phyloP scores from a whole-genome alignment of 148 eudicot species.

The Nyssa sinensis region DNA sequence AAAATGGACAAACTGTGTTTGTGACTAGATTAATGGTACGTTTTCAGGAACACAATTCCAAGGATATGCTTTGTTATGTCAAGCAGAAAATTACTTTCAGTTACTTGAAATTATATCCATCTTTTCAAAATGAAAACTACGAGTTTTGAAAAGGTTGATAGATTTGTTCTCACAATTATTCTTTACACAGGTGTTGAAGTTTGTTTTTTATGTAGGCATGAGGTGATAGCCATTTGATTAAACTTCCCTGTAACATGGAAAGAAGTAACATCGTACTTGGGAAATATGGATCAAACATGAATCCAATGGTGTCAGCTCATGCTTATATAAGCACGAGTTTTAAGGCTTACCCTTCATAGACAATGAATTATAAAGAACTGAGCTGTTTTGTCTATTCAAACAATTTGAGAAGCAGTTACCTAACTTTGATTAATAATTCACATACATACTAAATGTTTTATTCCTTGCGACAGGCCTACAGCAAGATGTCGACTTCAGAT shows the following conservation, averaged over 20 bases:
- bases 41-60: background rate
- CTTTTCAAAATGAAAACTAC: background rate
- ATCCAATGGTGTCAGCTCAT: no score
- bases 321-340: no score
- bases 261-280: background rate
- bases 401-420: background rate
- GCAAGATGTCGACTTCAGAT: background rate
- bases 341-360: background rate
- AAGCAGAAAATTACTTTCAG: background rate
- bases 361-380: background rate
- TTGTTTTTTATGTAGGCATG: background rate
- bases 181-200: background rate
- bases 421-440: background rate
- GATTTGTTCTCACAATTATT: no score
- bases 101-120: background rate
- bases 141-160: background rate
- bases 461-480: constrained; percentile 6
- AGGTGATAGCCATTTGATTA: background rate
- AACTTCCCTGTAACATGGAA: background rate
- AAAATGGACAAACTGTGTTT: constrained; percentile 3
- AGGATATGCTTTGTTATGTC: background rate
- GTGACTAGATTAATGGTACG: background rate
- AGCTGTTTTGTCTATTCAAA: background rate
- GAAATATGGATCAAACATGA: background rate
- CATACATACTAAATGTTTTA: background rate